Base-by-base conservation (phyloP, 1,139 yeast genomes). In the Torulaspora pretoriensis region DNA sequence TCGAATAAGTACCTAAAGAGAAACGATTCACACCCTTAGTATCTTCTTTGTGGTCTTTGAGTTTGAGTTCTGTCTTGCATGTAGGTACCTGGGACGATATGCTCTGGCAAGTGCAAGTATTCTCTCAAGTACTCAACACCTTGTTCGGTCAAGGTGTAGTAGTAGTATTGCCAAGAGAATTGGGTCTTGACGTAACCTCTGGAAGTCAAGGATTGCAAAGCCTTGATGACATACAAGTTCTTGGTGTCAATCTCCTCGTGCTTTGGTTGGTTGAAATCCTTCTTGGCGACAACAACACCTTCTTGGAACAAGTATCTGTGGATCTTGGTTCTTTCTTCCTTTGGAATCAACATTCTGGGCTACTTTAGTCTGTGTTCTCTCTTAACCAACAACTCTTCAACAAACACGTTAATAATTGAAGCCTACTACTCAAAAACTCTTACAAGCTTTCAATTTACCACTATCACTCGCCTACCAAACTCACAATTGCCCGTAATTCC, bases 101-200 rank as follows among this genome's bases (percentile, higher is more conserved):
- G 96, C 74, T 85, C 94, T 77, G 98, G 98, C 69, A 92, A 83
- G 83, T 90, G 90, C 75, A 92, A 85, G 87, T 90, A 95, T 72
- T 86, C 88, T 80, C 97, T 87, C 73, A 92, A 86, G 86, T 80
- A 92, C 72, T 89, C 96, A 61, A 94, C 94, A 83, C 99, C 99
- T 77, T 87, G 96, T 73, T 94, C 97, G 72, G 97, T 92, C 74
- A 94, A 87, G 81, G 98, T 89, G 95, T 94, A 94, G 96, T 92
- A 94, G 81, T 92, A 94, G 83, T 88, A 88, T 85, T 90, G 97
- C 99, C 99, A 92, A 69, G 98, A 92, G 85, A 92, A 92, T 78
- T 90, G 97, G 68, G 99, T 92, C 87, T 90, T 89, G 77, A 92
- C 97, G 83, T 70, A 92, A 74, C 99, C 99, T 79, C 84, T 89